phyloP scores from a whole-genome alignment of 2,329 filamentous ascomycete species.

The Pyrenophora teres region DNA sequence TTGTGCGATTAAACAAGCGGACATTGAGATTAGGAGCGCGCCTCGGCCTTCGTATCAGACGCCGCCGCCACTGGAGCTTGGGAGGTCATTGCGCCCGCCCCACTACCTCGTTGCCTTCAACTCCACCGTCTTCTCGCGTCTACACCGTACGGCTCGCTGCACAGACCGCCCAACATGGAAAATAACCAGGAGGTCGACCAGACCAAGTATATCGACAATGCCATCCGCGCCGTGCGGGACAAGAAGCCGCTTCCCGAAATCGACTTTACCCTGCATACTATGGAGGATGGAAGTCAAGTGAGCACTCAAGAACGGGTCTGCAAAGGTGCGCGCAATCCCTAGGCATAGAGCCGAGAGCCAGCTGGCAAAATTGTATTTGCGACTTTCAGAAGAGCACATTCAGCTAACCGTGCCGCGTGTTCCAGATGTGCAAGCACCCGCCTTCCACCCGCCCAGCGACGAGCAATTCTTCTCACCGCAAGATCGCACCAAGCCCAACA shows the following conservation, averaged over 20 bases:
- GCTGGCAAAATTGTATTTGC: conserved; percentile 3
- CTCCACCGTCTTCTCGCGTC: conserved; percentile 29
- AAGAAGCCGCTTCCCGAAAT: conserved; percentile 98
- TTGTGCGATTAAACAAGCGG: conserved; percentile 11
- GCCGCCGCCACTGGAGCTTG: conserved; percentile 40
- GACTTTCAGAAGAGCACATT: conserved; percentile 20
- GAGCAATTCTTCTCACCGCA: conserved; percentile 92
- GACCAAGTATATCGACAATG: conserved; percentile 72
- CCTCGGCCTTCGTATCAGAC: conserved; percentile 39
- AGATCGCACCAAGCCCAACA: conserved; percentile 84
- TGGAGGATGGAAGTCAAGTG: conserved; percentile 96
- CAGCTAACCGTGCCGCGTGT: conserved; percentile 31
- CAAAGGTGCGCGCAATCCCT: conserved; percentile 72
- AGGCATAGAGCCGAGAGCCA: not conserved
- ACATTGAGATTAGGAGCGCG: conserved; percentile 23
- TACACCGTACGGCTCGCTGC: conserved; percentile 25
- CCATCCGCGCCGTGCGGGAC: conserved; percentile 86
- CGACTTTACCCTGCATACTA: conserved; percentile 96
- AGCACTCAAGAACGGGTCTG: conserved; percentile 95
- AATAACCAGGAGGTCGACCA: conserved; percentile 45
- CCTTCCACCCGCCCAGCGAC: conserved; percentile 88
- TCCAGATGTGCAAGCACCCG: conserved; percentile 94
- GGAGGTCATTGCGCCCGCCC: conserved; percentile 37
- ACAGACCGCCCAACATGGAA: conserved; percentile 42
- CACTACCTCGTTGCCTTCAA: conserved; percentile 39